phyloP scores from a whole-genome alignment of 129 eudicot genomes.

The Artemisia argyi region DNA sequence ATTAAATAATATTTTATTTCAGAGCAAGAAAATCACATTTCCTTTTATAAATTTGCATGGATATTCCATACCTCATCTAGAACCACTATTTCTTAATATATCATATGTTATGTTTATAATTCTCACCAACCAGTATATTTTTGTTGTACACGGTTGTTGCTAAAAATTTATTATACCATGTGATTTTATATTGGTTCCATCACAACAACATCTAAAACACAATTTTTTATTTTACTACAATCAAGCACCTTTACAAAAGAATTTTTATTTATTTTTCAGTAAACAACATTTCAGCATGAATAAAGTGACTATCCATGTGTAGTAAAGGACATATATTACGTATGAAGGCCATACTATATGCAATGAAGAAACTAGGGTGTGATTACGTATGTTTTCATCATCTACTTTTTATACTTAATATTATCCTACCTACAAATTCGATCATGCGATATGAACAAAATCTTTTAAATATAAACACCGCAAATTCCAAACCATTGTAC shows the following conservation, averaged over 20 bases:
- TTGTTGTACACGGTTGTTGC: too few relatives aligned
- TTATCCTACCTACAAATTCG: constrained; percentile 15
- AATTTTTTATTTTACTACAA: neutral
- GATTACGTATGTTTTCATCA: constrained; percentile 27
- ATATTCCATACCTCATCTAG: too few relatives aligned
- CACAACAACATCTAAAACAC: too few relatives aligned
- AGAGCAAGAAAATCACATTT: too few relatives aligned
- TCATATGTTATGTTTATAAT: too few relatives aligned
- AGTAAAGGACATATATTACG: neutral
- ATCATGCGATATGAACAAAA: constrained; percentile 27
- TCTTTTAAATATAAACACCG: constrained; percentile 22
- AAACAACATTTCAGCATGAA: neutral
- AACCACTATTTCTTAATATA: too few relatives aligned
- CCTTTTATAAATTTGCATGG: too few relatives aligned
- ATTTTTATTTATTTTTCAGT: neutral
- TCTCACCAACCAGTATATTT: too few relatives aligned
- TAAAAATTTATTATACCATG: too few relatives aligned
- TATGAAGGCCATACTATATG: neutral
- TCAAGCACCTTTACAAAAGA: neutral
- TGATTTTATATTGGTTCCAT: too few relatives aligned
- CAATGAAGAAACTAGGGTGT: neutral
- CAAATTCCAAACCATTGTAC: constrained; percentile 21
- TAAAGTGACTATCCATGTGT: constrained; percentile 6
- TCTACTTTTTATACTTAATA: constrained; percentile 9
- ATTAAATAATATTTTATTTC: too few relatives aligned